These are phyloP conservation scores for Phylloporus arenicola DNA, from an alignment of 768 basidiomycete species.

Conservation along the genomic window DNA sequence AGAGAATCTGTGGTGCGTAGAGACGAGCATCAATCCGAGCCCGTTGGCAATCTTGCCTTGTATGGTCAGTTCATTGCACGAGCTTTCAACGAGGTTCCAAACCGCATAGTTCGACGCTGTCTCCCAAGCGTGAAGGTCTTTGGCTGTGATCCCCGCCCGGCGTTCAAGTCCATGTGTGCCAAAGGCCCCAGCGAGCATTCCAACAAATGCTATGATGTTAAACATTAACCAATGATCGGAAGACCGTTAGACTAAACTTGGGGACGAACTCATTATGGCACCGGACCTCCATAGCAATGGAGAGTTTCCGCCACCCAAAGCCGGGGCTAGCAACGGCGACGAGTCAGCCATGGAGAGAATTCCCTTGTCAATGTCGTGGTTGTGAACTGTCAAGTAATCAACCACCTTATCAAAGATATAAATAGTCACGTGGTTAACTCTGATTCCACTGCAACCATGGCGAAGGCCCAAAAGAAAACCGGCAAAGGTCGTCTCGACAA, in stretches of 20 bases:
- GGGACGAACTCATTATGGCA: constrained; percentile 35
- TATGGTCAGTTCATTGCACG: constrained; percentile 8
- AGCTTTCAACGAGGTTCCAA: constrained; percentile 15
- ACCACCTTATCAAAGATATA: constrained; percentile 7
- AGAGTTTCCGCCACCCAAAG: constrained; percentile 7
- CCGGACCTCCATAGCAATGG: constrained; percentile 41
- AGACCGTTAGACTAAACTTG: not conserved
- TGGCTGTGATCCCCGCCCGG: constrained; percentile 43
- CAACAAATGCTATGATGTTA: constrained; percentile 34
- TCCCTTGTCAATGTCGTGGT: not conserved
- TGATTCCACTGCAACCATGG: constrained; percentile 39
- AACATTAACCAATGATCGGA: not conserved
- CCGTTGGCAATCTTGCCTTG: constrained; percentile 58
- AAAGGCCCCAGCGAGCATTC: constrained; percentile 61
- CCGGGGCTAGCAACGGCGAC: constrained; percentile 26
- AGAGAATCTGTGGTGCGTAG: constrained; percentile 57
- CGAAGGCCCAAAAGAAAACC: constrained; percentile 87
- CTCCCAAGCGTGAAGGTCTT: constrained; percentile 54
- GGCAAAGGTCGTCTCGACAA: constrained; percentile 95
- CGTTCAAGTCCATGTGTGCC: constrained; percentile 58
- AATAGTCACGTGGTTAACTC: constrained; percentile 7
- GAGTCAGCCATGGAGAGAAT: constrained; percentile 22
- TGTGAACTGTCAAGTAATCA: not conserved
- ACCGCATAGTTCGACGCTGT: constrained; percentile 64
- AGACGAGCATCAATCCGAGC: constrained; percentile 56